Evolutionary conservation across 495 filamentous ascomycete genomes (phyloP).

Genomic region (Penicillium herquei): DNA sequence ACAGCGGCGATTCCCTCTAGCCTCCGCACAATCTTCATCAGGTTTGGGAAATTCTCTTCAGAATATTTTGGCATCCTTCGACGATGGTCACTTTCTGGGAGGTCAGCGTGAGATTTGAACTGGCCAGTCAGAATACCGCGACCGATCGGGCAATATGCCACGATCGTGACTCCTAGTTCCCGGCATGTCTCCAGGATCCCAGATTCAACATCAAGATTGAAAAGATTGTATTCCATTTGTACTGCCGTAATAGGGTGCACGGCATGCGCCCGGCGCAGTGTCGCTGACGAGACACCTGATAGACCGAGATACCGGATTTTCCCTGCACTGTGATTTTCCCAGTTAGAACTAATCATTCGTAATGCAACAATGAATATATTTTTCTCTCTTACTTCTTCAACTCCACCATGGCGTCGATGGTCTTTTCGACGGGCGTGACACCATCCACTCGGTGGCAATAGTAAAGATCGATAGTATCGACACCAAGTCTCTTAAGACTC

Average conservation of each 20-base stretch:
- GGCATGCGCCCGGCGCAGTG: constrained; percentile 39
- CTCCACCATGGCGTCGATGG: constrained; percentile 58
- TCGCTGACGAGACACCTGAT: constrained; percentile 28
- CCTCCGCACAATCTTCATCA: neutral
- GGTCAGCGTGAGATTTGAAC: constrained; percentile 30
- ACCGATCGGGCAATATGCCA: constrained; percentile 48
- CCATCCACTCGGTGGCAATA: constrained; percentile 46
- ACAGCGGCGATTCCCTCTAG: constrained; percentile 29
- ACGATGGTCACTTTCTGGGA: constrained; percentile 4
- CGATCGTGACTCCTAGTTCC: constrained; percentile 44
- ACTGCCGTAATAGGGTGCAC: constrained; percentile 36
- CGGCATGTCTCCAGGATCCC: constrained; percentile 48
- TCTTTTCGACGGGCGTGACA: constrained; percentile 53
- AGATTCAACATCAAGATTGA: constrained; percentile 54
- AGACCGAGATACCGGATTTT: constrained; percentile 50
- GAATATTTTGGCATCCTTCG: neutral
- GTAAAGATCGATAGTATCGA: constrained; percentile 59
- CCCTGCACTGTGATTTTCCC: constrained; percentile 34
- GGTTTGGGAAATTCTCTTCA: neutral
- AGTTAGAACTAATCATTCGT: neutral
- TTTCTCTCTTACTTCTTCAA: constrained; percentile 48
- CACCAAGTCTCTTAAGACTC: constrained; percentile 52
- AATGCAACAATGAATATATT: constrained; percentile 16
- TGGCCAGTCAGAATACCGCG: constrained; percentile 42
- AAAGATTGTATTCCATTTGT: constrained; percentile 47